Evolutionary conservation across 108 stramenopile genomes (phyloP).

Genomic region (Fragilaria radians): DNA sequence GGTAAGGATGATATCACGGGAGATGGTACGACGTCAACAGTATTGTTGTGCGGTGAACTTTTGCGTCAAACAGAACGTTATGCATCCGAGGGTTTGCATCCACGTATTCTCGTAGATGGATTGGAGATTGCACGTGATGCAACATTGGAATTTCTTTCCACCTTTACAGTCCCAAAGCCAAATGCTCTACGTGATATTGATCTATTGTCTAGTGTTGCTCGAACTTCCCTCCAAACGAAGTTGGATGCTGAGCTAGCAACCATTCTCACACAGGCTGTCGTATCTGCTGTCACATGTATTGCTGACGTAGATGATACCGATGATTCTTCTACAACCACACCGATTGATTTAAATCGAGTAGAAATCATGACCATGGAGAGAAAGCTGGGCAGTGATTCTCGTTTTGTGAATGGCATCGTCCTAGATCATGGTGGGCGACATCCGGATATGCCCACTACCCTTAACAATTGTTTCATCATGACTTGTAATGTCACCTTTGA

Average conservation of each 20-base stretch:
- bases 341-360: constrained; percentile 95
- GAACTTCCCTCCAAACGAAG: constrained; percentile 93
- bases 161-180: constrained; percentile 48
- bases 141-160: constrained; percentile 76
- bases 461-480: constrained; percentile 94
- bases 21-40: constrained; percentile 96
- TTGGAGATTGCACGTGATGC: constrained; percentile 91
- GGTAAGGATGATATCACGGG: constrained; percentile 83
- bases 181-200: constrained; percentile 75
- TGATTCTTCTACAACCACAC: too few relatives aligned
- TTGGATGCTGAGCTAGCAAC: constrained; percentile 81
- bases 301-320: constrained; percentile 17
- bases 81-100: constrained; percentile 93
- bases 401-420: constrained; percentile 95
- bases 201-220: constrained; percentile 76
- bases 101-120: constrained; percentile 95
- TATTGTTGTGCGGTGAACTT: constrained; percentile 95
- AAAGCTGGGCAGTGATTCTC: constrained; percentile 62
- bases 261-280: constrained; percentile 51
- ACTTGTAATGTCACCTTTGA: constrained; percentile 98
- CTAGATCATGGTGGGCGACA: constrained; percentile 98
- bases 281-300: constrained; percentile 89
- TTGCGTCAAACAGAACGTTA: constrained; percentile 94
- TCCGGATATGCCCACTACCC: constrained; percentile 96
- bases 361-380: constrained; percentile 97